These are phyloP conservation scores for Saraca asoca DNA, from an alignment of 331 rosid genomes.

Conservation along the genomic window DNA sequence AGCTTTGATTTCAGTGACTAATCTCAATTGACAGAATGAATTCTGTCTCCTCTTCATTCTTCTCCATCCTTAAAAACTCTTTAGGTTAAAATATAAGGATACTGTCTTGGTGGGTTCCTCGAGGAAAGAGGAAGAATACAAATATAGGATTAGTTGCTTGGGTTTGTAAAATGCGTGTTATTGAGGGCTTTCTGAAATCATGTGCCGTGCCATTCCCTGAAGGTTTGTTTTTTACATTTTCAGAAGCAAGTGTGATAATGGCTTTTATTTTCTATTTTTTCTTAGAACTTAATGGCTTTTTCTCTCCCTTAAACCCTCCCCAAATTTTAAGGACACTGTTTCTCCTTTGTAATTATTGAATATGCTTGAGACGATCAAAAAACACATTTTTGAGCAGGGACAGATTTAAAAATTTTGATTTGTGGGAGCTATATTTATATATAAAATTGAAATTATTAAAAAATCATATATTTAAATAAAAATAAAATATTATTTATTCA, in stretches of 20 bases:
- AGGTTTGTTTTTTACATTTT: slow-evolving; percentile 22
- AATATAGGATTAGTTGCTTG: slow-evolving; percentile 1
- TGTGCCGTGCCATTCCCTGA: slow-evolving; percentile 23
- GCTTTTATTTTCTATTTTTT: not conserved
- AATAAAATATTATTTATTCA: no score
- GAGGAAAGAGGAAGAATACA: not conserved
- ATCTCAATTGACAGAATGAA: slow-evolving; percentile 20
- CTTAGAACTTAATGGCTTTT: not conserved
- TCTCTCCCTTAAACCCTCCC: not conserved
- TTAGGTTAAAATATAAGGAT: slow-evolving; percentile 25
- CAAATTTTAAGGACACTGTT: not conserved
- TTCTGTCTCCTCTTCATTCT: not conserved
- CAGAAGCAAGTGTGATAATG: slow-evolving; percentile 25
- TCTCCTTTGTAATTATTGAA: not conserved
- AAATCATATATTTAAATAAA: no score
- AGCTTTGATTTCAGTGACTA: slow-evolving; percentile 74
- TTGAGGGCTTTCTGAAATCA: slow-evolving; percentile 16
- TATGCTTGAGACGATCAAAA: no score
- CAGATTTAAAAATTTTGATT: no score
- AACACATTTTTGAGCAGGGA: not conserved
- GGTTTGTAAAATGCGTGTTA: slow-evolving; percentile 36
- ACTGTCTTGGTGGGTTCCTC: slow-evolving; percentile 26
- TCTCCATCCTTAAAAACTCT: slow-evolving; percentile 18
- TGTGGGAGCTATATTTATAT: no score
- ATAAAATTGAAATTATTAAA: no score